phyloP scores from a whole-genome alignment of 1,284 basidiomycete species.

The Marasmius sp. region DNA sequence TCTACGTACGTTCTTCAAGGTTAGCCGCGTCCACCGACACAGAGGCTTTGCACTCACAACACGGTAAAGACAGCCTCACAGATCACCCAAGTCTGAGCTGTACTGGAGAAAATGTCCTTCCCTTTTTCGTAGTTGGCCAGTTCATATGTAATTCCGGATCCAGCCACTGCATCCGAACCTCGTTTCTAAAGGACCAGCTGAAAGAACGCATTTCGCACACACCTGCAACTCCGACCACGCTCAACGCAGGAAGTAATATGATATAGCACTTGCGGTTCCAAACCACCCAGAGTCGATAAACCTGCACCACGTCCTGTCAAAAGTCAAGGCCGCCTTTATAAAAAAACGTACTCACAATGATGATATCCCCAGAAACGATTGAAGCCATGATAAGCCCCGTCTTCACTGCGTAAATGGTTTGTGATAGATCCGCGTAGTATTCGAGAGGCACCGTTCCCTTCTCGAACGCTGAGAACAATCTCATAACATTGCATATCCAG shows the following conservation, averaged over 20 bases:
- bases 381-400: conserved; percentile 6
- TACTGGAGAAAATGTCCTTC: conserved; percentile 1
- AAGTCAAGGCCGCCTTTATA: background rate
- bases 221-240: conserved; percentile 2
- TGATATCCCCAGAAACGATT: conserved; percentile 6
- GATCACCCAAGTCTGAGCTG: conserved; percentile 7
- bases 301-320: background rate
- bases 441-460: background rate
- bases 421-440: conserved; percentile 11
- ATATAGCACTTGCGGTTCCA: conserved; percentile 7
- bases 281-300: conserved; percentile 14
- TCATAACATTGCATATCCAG: conserved; percentile 8
- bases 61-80: conserved; percentile 14
- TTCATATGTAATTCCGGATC: conserved; percentile 9
- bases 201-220: background rate
- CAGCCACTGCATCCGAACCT: background rate
- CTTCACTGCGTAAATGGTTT: conserved; percentile 6
- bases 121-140: background rate
- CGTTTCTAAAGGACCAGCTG: background rate
- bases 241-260: conserved; percentile 9
- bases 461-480: conserved; percentile 9
- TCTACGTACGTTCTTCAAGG: background rate
- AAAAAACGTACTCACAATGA: conserved; percentile 4
- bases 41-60: background rate
- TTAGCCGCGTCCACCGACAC: background rate